Conservation (phyloP, 2,329 filamentous ascomycete genomes). For the Pestalotiopsis sp. region DNA sequence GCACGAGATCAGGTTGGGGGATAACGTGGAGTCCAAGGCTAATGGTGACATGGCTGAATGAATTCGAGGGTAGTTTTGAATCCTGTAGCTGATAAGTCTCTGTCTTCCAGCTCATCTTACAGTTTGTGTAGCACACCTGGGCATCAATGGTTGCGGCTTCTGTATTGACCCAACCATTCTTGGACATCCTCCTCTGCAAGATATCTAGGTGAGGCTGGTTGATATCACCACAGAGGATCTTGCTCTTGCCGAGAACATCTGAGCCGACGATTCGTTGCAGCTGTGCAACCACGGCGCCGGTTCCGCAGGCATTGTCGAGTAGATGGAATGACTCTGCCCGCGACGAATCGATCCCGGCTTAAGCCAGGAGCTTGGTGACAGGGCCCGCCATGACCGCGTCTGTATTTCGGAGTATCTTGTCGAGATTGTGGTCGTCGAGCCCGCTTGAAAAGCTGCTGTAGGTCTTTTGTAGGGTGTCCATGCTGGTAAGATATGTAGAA, state of each 20-base stretch:
- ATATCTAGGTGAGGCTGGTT: conserved; percentile 44
- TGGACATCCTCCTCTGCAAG: conserved; percentile 38
- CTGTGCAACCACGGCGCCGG: conserved; percentile 49
- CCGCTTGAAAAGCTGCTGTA: conserved; percentile 16
- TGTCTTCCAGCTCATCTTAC: not conserved
- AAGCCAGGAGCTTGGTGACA: conserved; percentile 27
- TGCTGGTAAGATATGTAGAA: not conserved
- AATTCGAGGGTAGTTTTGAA: conserved; percentile 38
- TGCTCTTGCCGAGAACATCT: conserved; percentile 42
- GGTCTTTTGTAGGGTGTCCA: conserved; percentile 20
- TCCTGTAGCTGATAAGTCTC: conserved; percentile 29
- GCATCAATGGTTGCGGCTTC: conserved; percentile 48
- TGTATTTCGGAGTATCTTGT: conserved; percentile 19
- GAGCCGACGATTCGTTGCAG: conserved; percentile 42
- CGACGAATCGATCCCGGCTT: conserved; percentile 31
- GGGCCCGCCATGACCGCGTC: conserved; percentile 25
- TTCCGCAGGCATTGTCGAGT: conserved; percentile 57
- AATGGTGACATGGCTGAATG: conserved; percentile 47
- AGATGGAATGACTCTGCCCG: conserved; percentile 37
- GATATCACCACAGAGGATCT: conserved; percentile 52
- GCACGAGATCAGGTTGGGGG: conserved; percentile 39
- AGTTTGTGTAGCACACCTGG: conserved; percentile 35
- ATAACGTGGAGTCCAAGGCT: conserved; percentile 52
- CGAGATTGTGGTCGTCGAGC: conserved; percentile 19
- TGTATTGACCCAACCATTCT: conserved; percentile 48